Percentiles rank a stretch among this genome's conserved stretches.
These are phyloP conservation scores for Nannizziopsis barbatae DNA, from an alignment of 2,329 filamentous ascomycete genomes.

Conservation along the genomic window DNA sequence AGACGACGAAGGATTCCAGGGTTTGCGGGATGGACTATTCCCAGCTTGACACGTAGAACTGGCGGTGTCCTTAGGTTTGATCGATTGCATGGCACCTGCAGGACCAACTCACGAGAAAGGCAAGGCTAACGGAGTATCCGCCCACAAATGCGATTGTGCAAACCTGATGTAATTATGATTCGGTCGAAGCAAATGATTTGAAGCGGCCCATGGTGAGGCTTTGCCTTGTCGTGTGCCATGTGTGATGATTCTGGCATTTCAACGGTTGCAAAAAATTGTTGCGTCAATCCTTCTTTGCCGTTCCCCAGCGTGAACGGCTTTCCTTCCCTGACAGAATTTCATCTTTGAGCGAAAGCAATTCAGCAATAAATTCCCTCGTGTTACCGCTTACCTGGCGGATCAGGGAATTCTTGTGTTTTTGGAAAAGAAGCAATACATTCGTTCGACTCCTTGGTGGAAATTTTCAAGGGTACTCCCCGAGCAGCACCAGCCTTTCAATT, in stretches of 20 bases:
- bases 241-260: conserved; percentile 5
- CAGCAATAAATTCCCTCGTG: neutral
- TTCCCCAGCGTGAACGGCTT: too few relatives aligned
- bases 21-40: conserved; percentile 20
- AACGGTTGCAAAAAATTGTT: conserved; percentile 1
- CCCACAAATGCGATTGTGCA: neutral
- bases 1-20: conserved; percentile 19
- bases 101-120: conserved; percentile 16
- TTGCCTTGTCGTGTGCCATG: conserved; percentile 7
- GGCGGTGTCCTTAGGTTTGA: conserved; percentile 12
- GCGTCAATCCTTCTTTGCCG: too few relatives aligned
- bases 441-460: neutral
- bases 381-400: conserved; percentile 1
- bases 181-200: neutral
- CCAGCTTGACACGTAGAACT: conserved; percentile 22
- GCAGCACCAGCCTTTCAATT: neutral
- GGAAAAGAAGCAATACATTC: conserved; percentile 6
- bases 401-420: neutral
- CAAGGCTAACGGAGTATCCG: conserved; percentile 7
- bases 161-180: conserved; percentile 8
- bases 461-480: neutral
- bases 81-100: conserved; percentile 16
- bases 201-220: neutral
- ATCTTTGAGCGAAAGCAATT: too few relatives aligned
- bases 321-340: too few relatives aligned